Percentiles rank a stretch among this genome's conserved stretches.
Evolutionary conservation across 352 stramenopile species (phyloP).

Genomic region (Phytophthora boehmeriae): DNA sequence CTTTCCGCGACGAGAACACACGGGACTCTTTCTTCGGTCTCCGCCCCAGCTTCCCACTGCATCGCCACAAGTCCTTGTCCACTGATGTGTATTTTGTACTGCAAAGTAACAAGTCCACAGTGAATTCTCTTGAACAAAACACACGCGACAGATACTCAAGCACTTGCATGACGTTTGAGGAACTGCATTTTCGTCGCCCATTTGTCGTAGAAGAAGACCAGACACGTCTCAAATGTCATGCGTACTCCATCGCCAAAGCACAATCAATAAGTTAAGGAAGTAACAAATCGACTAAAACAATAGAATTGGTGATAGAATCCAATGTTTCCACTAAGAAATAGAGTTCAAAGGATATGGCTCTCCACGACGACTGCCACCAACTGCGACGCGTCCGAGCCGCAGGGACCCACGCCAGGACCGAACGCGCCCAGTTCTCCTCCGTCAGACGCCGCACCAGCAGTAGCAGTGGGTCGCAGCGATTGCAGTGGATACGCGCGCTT

Average conservation of each 20-base stretch:
- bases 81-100: slow-evolving; percentile 70
- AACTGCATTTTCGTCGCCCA: slow-evolving; percentile 68
- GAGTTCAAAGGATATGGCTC: slow-evolving; percentile 50
- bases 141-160: background rate
- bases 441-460: background rate
- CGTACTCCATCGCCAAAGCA: slow-evolving; percentile 18
- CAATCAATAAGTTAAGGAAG: slow-evolving; percentile 34
- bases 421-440: slow-evolving; percentile 40
- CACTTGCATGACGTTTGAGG: slow-evolving; percentile 64
- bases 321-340: background rate
- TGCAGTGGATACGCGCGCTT: slow-evolving; percentile 70
- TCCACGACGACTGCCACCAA: slow-evolving; percentile 62
- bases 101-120: slow-evolving; percentile 2
- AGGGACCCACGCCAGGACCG: slow-evolving; percentile 63
- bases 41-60: slow-evolving; percentile 63
- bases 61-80: slow-evolving; percentile 58
- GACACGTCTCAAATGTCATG: slow-evolving; percentile 51
- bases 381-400: slow-evolving; percentile 50
- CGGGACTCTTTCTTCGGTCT: slow-evolving; percentile 63
- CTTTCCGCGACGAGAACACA: slow-evolving; percentile 68
- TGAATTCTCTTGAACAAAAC: background rate
- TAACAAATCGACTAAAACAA: background rate
- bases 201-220: slow-evolving; percentile 80
- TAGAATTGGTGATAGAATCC: background rate
- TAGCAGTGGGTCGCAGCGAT: slow-evolving; percentile 18